Evolutionary conservation across 179 eudicot species (phyloP).

Genomic region (Monotropa hypopitys): DNA sequence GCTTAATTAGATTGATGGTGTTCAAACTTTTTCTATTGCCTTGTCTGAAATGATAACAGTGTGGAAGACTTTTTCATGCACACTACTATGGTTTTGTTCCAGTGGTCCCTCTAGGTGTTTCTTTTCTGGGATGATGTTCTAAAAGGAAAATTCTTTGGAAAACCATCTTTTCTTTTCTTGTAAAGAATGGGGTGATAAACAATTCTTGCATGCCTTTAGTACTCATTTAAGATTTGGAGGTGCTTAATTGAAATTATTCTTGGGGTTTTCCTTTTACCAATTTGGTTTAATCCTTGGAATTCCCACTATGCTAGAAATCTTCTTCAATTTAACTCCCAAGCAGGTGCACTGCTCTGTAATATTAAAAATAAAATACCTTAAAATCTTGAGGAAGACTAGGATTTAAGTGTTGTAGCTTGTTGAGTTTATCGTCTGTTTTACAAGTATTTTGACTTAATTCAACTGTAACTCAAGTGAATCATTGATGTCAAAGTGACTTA

Average conservation of each 20-base stretch:
- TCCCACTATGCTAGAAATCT: background rate
- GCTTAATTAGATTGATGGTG: background rate
- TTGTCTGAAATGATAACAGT: slow-evolving; percentile 1
- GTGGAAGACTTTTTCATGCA: background rate
- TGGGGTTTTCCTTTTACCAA: no score
- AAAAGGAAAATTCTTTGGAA: background rate
- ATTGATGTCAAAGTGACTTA: background rate
- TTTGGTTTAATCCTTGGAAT: background rate
- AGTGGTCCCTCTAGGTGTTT: background rate
- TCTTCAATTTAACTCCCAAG: background rate
- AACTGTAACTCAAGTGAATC: background rate
- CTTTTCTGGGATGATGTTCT: background rate
- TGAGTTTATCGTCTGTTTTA: background rate
- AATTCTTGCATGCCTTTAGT: background rate
- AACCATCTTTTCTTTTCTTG: background rate
- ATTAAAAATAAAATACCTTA: background rate
- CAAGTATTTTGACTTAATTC: background rate
- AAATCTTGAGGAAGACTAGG: background rate
- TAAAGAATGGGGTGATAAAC: background rate
- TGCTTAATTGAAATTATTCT: background rate
- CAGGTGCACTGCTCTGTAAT: background rate
- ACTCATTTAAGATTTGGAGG: background rate
- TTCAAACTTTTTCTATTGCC: background rate
- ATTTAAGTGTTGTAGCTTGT: background rate
- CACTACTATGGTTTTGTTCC: background rate